Conservation (phyloP, 441 rosid genomes). For the Pelargonium fulgidum region DNA sequence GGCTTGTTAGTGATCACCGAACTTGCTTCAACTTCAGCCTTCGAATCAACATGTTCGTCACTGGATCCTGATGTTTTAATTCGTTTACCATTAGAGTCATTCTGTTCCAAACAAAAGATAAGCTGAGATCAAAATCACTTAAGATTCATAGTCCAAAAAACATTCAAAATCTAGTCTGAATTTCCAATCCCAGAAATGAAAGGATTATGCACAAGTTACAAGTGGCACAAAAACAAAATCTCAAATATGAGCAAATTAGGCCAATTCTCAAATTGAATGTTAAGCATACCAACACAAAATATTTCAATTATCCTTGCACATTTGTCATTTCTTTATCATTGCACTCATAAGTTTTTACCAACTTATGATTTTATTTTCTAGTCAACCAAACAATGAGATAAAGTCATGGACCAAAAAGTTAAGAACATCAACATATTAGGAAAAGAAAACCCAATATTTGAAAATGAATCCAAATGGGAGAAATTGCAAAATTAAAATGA, state of each 20-base stretch:
- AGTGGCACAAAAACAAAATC: neutral
- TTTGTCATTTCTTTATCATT: too few species aligned
- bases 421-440: too few species aligned
- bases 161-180: too few species aligned
- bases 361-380: too few species aligned
- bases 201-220: too few species aligned
- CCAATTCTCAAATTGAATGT: neutral
- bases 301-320: neutral
- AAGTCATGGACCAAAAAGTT: too few species aligned
- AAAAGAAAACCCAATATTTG: neutral
- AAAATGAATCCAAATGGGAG: neutral
- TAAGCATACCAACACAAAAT: neutral
- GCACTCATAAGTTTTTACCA: too few species aligned
- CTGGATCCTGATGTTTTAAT: slow-evolving; percentile 35
- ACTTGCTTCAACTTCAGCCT: slow-evolving; percentile 54
- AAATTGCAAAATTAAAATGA: neutral
- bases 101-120: slow-evolving; percentile 37
- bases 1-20: slow-evolving; percentile 36
- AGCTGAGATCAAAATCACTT: slow-evolving; percentile 5
- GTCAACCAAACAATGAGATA: too few species aligned
- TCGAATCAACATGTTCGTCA: slow-evolving; percentile 41
- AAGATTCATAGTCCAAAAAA: too few species aligned
- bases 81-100: slow-evolving; percentile 53
- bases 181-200: too few species aligned
- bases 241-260: neutral